Evolutionary conservation across 2,329 filamentous ascomycete genomes (phyloP), one percentile per base, ranked within the genome.

Genomic region (Ceratocystis diversiconidia): DNA sequence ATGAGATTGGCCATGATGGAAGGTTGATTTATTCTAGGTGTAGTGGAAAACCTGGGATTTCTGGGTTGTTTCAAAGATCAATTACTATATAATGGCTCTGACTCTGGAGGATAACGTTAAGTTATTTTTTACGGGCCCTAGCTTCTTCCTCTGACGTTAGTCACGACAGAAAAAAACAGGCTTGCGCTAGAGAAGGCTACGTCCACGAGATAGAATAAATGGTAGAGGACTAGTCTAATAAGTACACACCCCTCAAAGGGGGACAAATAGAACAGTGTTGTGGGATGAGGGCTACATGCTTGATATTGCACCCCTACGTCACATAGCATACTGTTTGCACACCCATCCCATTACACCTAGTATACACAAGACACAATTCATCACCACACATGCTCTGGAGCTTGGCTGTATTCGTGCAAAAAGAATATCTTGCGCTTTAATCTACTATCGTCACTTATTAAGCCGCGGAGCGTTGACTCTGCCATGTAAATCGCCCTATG

Each of bases 51-150:
- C 3, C 36, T 30, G 43, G 1, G 43, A 12, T 50, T 62, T 62
- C 28, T 62, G 5, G 48, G 22, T 15, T 52, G 48, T 52, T 22
- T 28, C 8, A 12, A 22, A 25, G 48, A 28, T 48, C 17, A 25
- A 15, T 12, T 5, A 2, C 30, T 32, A 7, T 32, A 25, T 17
- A 25, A 5, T 10, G 48, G 2, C 7, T 19, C 12, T 28, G 22
- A 41, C 12, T 41, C 25, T 25, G 48, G 22, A 17, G 48, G 10
- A 25, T 25, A n/a, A 52, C 48, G 22, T 28, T 28, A 41, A 1
- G 36, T 52, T 17, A 25, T 63, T 48, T 57, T 64, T 59, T 64
- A 57, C 48, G 62, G 62, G 48, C 25, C 62, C 52, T 64, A 32
- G 22, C 50, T 64, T 64, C 19, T 59, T 52, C 19, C 36, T 17